Conservation (phyloP, 2,329 filamentous ascomycete genomes). For the Onygena corvina region DNA sequence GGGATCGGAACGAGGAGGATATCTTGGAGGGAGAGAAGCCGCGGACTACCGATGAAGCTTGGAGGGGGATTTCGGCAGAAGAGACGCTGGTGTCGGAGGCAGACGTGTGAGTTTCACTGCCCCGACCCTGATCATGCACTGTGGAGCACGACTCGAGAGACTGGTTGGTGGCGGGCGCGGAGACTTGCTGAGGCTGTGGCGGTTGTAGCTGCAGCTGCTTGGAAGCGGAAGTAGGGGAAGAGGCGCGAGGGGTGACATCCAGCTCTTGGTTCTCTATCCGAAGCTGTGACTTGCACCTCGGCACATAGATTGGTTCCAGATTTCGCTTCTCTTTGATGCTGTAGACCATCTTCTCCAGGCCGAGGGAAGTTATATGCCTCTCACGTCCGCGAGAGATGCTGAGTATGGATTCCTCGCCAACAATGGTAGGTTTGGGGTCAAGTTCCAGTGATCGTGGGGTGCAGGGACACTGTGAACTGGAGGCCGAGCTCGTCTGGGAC, state of each 20-base stretch:
- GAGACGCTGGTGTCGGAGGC: conserved; percentile 52
- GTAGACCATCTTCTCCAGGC: conserved; percentile 86
- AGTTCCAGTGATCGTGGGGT: conserved; percentile 44
- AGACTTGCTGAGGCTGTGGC: conserved; percentile 22
- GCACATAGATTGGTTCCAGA: conserved; percentile 42
- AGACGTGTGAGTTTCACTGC: conserved; percentile 35
- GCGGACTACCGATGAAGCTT: conserved; percentile 59
- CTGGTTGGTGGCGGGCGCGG: conserved; percentile 25
- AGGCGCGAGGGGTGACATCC: conserved; percentile 35
- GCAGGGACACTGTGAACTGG: conserved; percentile 45
- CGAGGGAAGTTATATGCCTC: conserved; percentile 82
- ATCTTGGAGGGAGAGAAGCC: conserved; percentile 72
- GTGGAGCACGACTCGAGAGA: conserved; percentile 52
- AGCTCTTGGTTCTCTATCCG: conserved; percentile 25
- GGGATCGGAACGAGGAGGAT: conserved; percentile 55
- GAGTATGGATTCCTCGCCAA: conserved; percentile 44
- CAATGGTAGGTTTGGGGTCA: conserved; percentile 47
- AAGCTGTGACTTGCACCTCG: conserved; percentile 33
- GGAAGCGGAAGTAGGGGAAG: conserved; percentile 31
- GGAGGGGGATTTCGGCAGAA: conserved; percentile 41
- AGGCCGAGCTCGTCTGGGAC: conserved; percentile 8
- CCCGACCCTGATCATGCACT: conserved; percentile 35
- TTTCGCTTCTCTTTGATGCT: conserved; percentile 76
- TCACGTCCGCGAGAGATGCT: conserved; percentile 62
- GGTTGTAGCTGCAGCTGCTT: conserved; percentile 22